Base-by-base conservation (phyloP, 192 early-diverging fungal species). In the Diversispora eburnea region DNA sequence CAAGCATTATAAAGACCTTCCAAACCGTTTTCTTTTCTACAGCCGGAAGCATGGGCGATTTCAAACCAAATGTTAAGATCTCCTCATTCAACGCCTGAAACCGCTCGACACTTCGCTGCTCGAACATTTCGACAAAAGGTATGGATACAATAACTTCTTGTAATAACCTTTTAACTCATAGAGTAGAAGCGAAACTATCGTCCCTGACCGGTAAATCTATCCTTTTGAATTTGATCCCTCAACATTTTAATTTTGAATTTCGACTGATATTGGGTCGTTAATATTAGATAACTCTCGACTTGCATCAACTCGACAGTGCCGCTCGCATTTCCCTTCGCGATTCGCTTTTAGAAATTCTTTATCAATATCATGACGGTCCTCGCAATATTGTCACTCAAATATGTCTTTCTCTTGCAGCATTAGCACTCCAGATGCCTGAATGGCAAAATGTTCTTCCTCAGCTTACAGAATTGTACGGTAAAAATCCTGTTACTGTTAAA, bases 41-140 rank as follows among this genome's bases (percentile, higher is more conserved):
- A 93, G 91, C 74, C 86, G 8, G 84, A 88, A 73, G 92, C 95
- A 47, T 97, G 95, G 95, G 77, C 84, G 17, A 87, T 89, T 17
- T 79, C 90, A n/a, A 91, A 95, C 73, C 74, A 82, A 17, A 79
- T 97, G 9, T 80, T 97, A 41, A 85, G 84, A 72, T 64, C 80
- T 12, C 79, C 83, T 4, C 77, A 82, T 12, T 5, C 54, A 43
- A 63, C 48, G 8, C 57, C 84, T 22, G 82, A 83, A 9, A 89
- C 91, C 55, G 78, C 80, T 13, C 83, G 85, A 66, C 69, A 93
- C 7, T 95, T 96, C 86, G 90, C 94, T 2, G 95, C 95, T 13
- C 93, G 96, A 77, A 97, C 92, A 19, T 84, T 97, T 56, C 84
- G 93, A 12, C 88, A 92, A 82, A 97, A 97, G 84, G 89, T 90